Percentiles rank a stretch among this genome's conserved stretches.
Conservation (phyloP, 192 early-diverging fungal genomes). For the Mortierella claussenii region DNA sequence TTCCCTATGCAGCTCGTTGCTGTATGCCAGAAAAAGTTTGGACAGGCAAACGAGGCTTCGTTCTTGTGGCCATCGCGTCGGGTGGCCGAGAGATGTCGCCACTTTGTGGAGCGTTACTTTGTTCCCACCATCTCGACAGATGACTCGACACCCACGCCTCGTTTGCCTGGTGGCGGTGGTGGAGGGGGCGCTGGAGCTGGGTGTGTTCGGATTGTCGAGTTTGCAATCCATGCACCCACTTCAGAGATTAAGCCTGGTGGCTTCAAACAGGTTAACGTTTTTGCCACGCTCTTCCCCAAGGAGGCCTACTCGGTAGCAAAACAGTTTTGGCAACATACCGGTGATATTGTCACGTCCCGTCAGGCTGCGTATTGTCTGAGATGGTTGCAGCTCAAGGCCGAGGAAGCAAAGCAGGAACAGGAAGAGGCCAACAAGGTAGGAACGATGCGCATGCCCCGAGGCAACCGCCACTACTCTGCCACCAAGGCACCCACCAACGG, state of each 20-base stretch:
- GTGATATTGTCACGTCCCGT: constrained; percentile 88
- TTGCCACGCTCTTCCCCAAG: constrained; percentile 81
- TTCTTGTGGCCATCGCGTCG: constrained; percentile 81
- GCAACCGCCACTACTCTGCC: constrained; percentile 33
- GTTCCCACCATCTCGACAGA: constrained; percentile 38
- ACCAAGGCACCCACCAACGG: constrained; percentile 1
- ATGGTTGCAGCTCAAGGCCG: constrained; percentile 67
- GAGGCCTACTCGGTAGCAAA: constrained; percentile 81
- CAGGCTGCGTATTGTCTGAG: constrained; percentile 86
- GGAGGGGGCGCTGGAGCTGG: too few species aligned
- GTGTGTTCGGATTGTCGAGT: constrained; percentile 72
- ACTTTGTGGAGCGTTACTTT: constrained; percentile 68
- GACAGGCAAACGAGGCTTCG: constrained; percentile 69
- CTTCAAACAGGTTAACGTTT: constrained; percentile 51
- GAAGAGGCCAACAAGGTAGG: constrained; percentile 16
- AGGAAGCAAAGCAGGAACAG: constrained; percentile 39
- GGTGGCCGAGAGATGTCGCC: constrained; percentile 72
- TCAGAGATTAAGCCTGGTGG: constrained; percentile 56
- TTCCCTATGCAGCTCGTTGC: constrained; percentile 35
- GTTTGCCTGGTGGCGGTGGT: constrained; percentile 7
- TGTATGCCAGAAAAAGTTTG: constrained; percentile 70
- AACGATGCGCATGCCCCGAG: constrained; percentile 37
- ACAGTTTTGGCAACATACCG: constrained; percentile 96
- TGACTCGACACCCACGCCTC: constrained; percentile 41
- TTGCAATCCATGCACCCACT: constrained; percentile 63